phyloP scores from a whole-genome alignment of 139 green algal species.

The Micromonas pusilla region DNA sequence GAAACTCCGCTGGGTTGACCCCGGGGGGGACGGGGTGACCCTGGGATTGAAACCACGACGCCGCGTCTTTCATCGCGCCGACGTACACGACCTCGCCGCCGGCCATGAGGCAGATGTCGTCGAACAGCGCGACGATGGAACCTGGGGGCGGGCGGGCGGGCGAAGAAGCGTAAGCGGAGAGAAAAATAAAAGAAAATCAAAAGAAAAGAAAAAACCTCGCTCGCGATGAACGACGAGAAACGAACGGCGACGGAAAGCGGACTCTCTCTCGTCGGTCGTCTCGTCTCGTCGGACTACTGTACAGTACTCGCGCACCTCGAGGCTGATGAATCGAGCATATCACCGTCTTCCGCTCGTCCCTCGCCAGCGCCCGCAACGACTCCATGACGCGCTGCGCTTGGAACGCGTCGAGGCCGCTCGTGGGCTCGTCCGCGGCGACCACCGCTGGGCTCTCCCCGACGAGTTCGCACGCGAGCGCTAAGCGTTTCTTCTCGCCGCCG shows the following conservation, averaged over 20 bases:
- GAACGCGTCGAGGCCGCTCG: slow-evolving; percentile 58
- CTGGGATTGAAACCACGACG: slow-evolving; percentile 29
- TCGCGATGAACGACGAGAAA: too few species aligned
- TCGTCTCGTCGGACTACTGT: too few species aligned
- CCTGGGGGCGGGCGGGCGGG: too few species aligned
- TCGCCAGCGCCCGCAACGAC: slow-evolving; percentile 41
- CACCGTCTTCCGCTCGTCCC: slow-evolving; percentile 46
- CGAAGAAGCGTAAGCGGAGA: too few species aligned
- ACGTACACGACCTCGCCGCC: slow-evolving; percentile 21
- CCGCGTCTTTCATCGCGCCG: neutral
- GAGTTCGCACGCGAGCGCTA: slow-evolving; percentile 71
- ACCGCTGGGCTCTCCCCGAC: slow-evolving; percentile 50
- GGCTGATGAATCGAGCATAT: slow-evolving; percentile 74
- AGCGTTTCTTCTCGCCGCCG: slow-evolving; percentile 73
- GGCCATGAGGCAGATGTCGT: slow-evolving; percentile 58
- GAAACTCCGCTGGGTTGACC: slow-evolving; percentile 48
- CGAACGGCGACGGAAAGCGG: too few species aligned
- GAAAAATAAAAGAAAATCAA: too few species aligned
- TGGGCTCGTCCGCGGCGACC: slow-evolving; percentile 67
- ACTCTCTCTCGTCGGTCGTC: too few species aligned
- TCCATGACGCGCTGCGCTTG: slow-evolving; percentile 61
- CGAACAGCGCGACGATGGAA: slow-evolving; percentile 60
- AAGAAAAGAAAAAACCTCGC: too few species aligned
- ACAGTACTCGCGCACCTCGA: too few species aligned
- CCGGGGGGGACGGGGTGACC: slow-evolving; percentile 35